A percentile compares a stretch with the other conserved stretches of the same genome.
Conservation (phyloP, 192 early-diverging fungal species). For the Umbelopsis sp. region DNA sequence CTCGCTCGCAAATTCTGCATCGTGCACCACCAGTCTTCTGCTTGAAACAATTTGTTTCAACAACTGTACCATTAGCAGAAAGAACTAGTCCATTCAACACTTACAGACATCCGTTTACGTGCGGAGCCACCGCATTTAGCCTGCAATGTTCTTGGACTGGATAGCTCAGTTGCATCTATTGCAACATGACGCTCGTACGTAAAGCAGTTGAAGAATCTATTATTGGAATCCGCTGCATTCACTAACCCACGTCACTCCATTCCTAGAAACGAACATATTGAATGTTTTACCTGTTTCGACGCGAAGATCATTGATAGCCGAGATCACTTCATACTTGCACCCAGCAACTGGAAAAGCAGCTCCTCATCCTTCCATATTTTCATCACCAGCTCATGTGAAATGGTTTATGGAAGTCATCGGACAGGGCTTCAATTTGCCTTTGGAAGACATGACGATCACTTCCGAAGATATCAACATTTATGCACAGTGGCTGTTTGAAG, state of each 20-base stretch:
- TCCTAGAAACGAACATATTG: constrained; percentile 72
- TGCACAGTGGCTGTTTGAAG: constrained; percentile 75
- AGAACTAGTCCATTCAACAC: not conserved
- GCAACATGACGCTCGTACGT: constrained; percentile 68
- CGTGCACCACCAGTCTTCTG: not conserved
- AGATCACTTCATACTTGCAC: constrained; percentile 60
- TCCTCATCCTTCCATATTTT: constrained; percentile 62
- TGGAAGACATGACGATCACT: constrained; percentile 74
- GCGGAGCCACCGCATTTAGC: not conserved
- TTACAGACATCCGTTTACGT: not conserved
- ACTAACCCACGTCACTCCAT: not conserved
- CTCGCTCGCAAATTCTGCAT: not conserved
- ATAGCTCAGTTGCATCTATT: constrained; percentile 71
- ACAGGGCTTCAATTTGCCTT: constrained; percentile 76
- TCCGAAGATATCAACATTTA: constrained; percentile 70
- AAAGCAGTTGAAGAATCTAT: not conserved
- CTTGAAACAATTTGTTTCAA: not conserved
- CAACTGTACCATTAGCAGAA: not conserved
- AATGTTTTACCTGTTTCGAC: constrained; percentile 65
- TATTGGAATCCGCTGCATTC: not conserved
- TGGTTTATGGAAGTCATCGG: constrained; percentile 90
- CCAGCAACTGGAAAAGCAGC: constrained; percentile 27
- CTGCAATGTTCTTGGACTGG: constrained; percentile 74
- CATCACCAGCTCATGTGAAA: constrained; percentile 74
- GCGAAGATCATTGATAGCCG: constrained; percentile 63